Base-by-base conservation (phyloP, 345 rosid genomes). In the Gossypium longicalyx region DNA sequence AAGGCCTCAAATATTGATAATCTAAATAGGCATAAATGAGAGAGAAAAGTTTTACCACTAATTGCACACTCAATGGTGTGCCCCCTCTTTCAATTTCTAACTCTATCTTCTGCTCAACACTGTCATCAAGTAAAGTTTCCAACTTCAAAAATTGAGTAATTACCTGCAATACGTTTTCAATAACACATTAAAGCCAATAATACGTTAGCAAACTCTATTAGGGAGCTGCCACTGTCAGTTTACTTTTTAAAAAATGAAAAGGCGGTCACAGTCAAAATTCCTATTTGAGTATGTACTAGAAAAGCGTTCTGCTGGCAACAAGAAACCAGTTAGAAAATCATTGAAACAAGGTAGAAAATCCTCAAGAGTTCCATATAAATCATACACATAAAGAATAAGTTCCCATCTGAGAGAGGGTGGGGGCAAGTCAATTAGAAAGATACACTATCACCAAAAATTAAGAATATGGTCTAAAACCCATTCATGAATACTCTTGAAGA, bases 71-170 rank as follows among this genome's bases (percentile, higher is more conserved):
- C 83, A 86, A 75, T n/a, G 97, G 83, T 48, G 77, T 70, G 74
- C 98, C 97, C 79, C 99, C 99, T 84, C 98, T 89, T 90, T 95
- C 99, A 81, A 91, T 85, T 79, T 90, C 86, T 75, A 95, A 65
- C 78, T 86, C 90, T 80, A 95, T 79, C 60, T 71, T 74, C 67
- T 86, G 85, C 65, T 81, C 87, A 71, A 95, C 96, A 78, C 85
- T 80, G 59, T 91, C 97, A 85, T 95, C 99, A 77, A 95, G 86
- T 77, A 91, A 72, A 71, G 82, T 85, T 83, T 93, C 99, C 89
- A 95, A 77, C 72, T 74, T 88, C 77, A 93, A 78, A 88, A 95
- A 93, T 68, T 86, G 98, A 9, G 99, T 93, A 70, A 86, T 85
- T 49, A 95, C 93, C 99, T 95, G 88, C 82, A 70, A 71, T 49